A percentile compares a stretch with the other conserved stretches of the same genome.
phyloP scores from a whole-genome alignment of 345 rosid genomes.

The Noccaea caerulescens region DNA sequence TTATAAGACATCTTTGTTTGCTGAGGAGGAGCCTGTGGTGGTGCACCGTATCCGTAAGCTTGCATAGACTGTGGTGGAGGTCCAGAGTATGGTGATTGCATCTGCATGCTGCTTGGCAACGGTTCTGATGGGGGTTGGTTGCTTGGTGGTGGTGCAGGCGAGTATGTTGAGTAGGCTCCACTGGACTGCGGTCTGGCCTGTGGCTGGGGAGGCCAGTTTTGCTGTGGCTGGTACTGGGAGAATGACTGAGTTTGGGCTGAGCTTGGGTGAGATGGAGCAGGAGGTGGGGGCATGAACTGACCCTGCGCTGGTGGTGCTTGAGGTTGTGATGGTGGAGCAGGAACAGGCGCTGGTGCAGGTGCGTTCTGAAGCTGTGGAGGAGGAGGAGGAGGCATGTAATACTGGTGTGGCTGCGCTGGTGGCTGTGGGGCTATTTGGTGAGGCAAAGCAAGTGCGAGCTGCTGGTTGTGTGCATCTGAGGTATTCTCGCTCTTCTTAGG shows the following conservation, averaged over 20 bases:
- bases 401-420: conserved; percentile 59
- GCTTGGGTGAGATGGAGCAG: conserved; percentile 60
- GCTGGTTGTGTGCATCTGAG: conserved; percentile 72
- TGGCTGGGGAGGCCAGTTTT: conserved; percentile 64
- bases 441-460: conserved; percentile 89
- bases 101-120: conserved; percentile 65
- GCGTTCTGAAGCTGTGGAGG: conserved; percentile 55
- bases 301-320: conserved; percentile 40
- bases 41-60: conserved; percentile 76
- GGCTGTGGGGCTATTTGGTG: conserved; percentile 81
- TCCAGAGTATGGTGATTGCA: conserved; percentile 75
- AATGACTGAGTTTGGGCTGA: conserved; percentile 67
- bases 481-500: conserved; percentile 59
- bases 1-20: conserved; percentile 68
- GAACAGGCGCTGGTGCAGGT: conserved; percentile 46
- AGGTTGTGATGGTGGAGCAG: conserved; percentile 40
- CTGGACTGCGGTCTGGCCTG: conserved; percentile 72
- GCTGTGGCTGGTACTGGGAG: conserved; percentile 64
- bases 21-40: conserved; percentile 74
- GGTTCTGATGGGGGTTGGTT: conserved; percentile 65
- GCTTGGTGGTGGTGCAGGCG: conserved; percentile 61
- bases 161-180: conserved; percentile 65
- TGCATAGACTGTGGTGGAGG: conserved; percentile 71
- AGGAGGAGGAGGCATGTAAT: conserved; percentile 69
- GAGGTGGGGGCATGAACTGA: conserved; percentile 41